Evolutionary conservation across 192 early-diverging fungal genomes (phyloP), one percentile per base, ranked within the genome.

Genomic region (Ambispora gerdemannii): DNA sequence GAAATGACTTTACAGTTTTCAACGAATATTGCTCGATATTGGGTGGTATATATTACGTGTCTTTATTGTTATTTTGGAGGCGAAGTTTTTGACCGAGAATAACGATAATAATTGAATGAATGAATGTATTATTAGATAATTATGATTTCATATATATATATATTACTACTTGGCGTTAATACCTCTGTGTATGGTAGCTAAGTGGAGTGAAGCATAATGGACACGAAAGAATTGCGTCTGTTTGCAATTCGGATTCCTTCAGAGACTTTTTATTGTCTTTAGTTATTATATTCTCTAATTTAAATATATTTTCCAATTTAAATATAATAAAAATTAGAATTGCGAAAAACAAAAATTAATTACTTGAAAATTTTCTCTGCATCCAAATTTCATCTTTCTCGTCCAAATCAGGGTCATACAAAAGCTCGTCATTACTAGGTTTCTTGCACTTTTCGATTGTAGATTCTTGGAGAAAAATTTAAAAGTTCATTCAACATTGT

Each of bases 11-110:
- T 63, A 60, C 88, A 90, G 70, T 86, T 78, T 47, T 82, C 81
- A 1, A 89, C 87, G 78, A 90, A 90, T 78, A 90, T 86, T 20
- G 88, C 87, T 32, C 88, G 75, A 71, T 80, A 90, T 63, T 90
- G 88, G 55, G 81, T 80, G 13, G 76, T 51, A 70, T 87, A 89
- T 11, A 64, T 19, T 4, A 84, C 84, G 51, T 90, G 88, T 66
- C 84, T 86, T 67, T 27, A 6, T 20, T 32, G 3, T 35, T 47
- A 30, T 47, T 22, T n/a, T 38, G 19, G 34, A 36, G n/a, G n/a
- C n/a, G n/a, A n/a, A n/a, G n/a, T n/a, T n/a, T n/a, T n/a, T n/a
- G n/a, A n/a, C n/a, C n/a, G n/a, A n/a, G n/a, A n/a, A n/a, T n/a
- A n/a, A n/a, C n/a, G n/a, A n/a, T n/a, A n/a, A n/a, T n/a, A n/a